These are phyloP conservation scores for Alternaria dauci DNA, from an alignment of 2,329 filamentous ascomycete species.

Conservation along the genomic window DNA sequence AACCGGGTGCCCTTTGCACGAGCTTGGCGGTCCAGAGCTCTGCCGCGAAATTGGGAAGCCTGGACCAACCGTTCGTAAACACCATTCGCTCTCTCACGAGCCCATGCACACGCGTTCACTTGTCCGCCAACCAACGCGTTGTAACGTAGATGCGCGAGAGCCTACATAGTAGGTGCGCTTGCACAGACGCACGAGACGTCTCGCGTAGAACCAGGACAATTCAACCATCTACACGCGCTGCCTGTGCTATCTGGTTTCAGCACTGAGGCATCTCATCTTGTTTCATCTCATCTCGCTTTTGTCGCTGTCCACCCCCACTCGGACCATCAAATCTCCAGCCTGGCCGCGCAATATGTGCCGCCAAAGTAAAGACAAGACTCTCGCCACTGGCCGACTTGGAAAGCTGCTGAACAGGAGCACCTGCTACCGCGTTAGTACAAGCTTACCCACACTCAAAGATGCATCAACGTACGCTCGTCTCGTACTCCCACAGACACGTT, in stretches of 20 bases:
- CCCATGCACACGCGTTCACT: background rate
- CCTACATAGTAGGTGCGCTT: background rate
- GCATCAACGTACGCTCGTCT: background rate
- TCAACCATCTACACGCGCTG: background rate
- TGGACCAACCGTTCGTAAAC: conserved; percentile 15
- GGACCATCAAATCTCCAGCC: background rate
- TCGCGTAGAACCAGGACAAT: background rate
- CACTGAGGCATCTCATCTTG: background rate
- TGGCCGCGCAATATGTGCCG: conserved; percentile 5
- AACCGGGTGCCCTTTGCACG: conserved; percentile 4
- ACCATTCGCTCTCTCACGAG: background rate
- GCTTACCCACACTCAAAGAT: background rate
- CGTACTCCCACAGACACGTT: background rate
- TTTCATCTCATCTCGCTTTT: background rate
- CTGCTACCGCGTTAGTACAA: background rate
- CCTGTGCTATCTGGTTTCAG: background rate
- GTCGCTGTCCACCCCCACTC: background rate
- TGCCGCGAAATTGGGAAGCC: conserved; percentile 19
- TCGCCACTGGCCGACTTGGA: background rate
- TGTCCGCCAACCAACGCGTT: background rate
- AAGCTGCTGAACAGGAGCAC: background rate
- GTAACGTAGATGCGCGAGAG: background rate
- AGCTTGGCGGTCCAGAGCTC: conserved; percentile 14
- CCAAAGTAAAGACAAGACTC: background rate
- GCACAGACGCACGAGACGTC: background rate